Evolutionary conservation across 1,139 yeast genomes (phyloP), one percentile per base, ranked within the genome.

Genomic region (Meyerozyma carpophila): DNA sequence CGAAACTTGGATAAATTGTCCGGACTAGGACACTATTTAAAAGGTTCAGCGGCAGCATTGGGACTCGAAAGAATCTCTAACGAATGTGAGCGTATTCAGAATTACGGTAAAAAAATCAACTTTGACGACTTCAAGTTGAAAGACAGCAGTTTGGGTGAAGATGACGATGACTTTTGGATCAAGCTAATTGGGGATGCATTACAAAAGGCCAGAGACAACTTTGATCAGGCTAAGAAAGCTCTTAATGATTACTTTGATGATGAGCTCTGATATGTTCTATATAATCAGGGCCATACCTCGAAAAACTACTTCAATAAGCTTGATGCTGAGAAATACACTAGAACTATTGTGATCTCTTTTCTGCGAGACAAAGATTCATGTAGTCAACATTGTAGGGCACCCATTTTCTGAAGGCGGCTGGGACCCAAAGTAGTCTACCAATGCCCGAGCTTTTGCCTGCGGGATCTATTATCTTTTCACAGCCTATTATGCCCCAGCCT

Each of bases 31-130:
- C 98, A 93, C 62, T 93, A 88, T 61, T 72, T 93, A 49, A 94
- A 94, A 62, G 98, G 98, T 39, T 84, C 95, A 9, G 95, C 98
- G 1, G 96, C 98, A 3, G 94, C 97, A 1, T 70, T 94, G 48
- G 98, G 98, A 1, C 73, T 93, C 45, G 79, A 79, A 38, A 80
- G 82, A 50, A 86, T 93, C 44, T 88, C 93, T 49, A 77, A 81
- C 57, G 86, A 89, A 54, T 93, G 98, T 65, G 98, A 91, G 63
- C 74, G 93, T 55, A 90, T 93, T 51, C 98, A 93, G 63, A 89
- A 91, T 61, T 81, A 87, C 54, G 97, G 96, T n/a, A 68, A 77
- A 51, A 72, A 64, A 51, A 57, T 59, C 41, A 70, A 73, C 47
- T 73, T 70, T 47, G 82, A 77, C 54, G 67, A 69, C 48, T 70